Base-by-base conservation (phyloP, 441 rosid genomes). In the Flueggea neowawraea region DNA sequence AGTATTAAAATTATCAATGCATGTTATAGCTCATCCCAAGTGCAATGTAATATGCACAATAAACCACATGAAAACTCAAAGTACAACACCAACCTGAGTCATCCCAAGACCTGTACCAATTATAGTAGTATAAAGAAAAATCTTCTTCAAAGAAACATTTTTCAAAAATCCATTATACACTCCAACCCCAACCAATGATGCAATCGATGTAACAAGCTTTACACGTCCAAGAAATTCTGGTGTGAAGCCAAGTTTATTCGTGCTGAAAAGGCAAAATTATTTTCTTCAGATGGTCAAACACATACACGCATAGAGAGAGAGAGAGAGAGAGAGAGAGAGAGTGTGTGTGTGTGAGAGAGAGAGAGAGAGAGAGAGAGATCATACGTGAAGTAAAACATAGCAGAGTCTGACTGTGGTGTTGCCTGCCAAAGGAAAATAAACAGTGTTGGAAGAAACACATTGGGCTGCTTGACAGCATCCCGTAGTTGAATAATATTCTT, bases 391-490 rank as follows among this genome's bases (percentile, higher is more conserved):
- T 82, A 91, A 84, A 95, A 91, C 97, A 91, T 85, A 62, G 98
- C 99, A 54, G 97, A 87, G 64, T 95, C 99, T 15, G 99, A 95
- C 5, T 88, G 98, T 2, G 98, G 99, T 17, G 98, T 95, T 67
- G 97, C 89, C 83, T 95, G 99, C 99, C 99, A 91, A 58, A 91
- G 83, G 83, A 95, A 91, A 63, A 95, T 79, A 71, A 95, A 95
- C 28, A 89, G 66, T 6, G 98, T 95, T 12, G 97, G 97, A 10
- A 95, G 87, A 60, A 86, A 85, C 49, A 91, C 95, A 69, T 79
- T 84, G 8, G 95, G 93, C 69, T 91, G 89, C 78, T 82, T 85
- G 50, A 89, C 82, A 63, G 99, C 93, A 65, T 57, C 60, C 94
- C 92, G 88, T 52, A 91, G 74, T 80, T 84, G 80, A 71, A 85